These are phyloP conservation scores for Aspergillus uvarum DNA, from an alignment of 2,329 filamentous ascomycete species.

Conservation along the genomic window DNA sequence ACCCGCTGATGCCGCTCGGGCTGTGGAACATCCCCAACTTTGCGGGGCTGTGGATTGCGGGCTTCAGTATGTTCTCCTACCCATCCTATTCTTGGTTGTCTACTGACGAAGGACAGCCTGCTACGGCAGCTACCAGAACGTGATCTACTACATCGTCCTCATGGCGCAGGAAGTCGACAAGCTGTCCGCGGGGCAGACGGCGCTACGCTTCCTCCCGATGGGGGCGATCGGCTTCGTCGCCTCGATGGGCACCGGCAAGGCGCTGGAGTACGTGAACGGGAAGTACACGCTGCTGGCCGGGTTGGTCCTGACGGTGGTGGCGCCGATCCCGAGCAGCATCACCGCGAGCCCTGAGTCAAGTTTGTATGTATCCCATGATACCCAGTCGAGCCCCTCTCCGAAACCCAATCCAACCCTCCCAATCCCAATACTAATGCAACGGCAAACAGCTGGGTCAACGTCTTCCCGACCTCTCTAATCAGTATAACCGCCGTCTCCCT, in stretches of 20 bases:
- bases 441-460: slow-evolving; percentile 37
- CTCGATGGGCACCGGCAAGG: slow-evolving; percentile 36
- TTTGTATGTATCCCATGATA: slow-evolving; percentile 22
- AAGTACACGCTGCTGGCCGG: slow-evolving; percentile 39
- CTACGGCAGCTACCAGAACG: slow-evolving; percentile 46
- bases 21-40: slow-evolving; percentile 50
- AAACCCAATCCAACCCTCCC: not conserved
- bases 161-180: slow-evolving; percentile 43
- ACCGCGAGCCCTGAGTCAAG: slow-evolving; percentile 22
- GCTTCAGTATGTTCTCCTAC: slow-evolving; percentile 35
- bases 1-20: slow-evolving; percentile 49
- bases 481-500: slow-evolving; percentile 44
- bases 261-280: slow-evolving; percentile 41
- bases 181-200: slow-evolving; percentile 41
- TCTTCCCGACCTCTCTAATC: slow-evolving; percentile 41
- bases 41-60: slow-evolving; percentile 47
- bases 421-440: slow-evolving; percentile 7
- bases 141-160: slow-evolving; percentile 46
- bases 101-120: slow-evolving; percentile 30
- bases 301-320: slow-evolving; percentile 37
- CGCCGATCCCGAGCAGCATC: slow-evolving; percentile 37
- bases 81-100: too few species aligned
- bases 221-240: slow-evolving; percentile 41
- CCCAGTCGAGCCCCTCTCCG: too few species aligned
- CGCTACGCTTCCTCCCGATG: slow-evolving; percentile 45